phyloP scores from a whole-genome alignment of 2,329 filamentous ascomycete genomes.

The Hypoxylon sp. region DNA sequence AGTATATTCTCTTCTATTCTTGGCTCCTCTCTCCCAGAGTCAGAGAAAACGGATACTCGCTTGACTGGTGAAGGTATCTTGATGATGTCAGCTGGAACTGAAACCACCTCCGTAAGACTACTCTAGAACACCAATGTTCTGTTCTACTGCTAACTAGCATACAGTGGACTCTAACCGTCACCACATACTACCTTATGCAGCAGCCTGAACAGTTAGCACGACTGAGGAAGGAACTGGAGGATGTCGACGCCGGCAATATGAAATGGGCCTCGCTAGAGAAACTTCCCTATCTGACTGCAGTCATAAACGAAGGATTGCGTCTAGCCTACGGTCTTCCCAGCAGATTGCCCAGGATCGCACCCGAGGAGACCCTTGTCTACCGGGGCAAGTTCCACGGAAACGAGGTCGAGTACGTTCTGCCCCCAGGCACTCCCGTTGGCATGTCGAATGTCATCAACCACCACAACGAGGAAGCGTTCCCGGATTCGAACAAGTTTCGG shows the following conservation, averaged over 20 bases:
- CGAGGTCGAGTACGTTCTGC: conserved; percentile 46
- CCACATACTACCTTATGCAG: conserved; percentile 49
- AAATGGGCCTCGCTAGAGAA: conserved; percentile 47
- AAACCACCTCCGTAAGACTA: too few relatives aligned
- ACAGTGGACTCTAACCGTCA: conserved; percentile 45
- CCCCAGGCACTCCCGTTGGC: conserved; percentile 49
- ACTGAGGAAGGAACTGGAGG: conserved; percentile 45
- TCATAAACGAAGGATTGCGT: conserved; percentile 51
- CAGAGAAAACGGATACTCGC: too few relatives aligned
- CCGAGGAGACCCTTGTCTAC: conserved; percentile 46
- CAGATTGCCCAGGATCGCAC: conserved; percentile 42
- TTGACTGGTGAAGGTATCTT: too few relatives aligned
- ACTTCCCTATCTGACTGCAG: conserved; percentile 49
- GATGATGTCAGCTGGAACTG: conserved; percentile 47
- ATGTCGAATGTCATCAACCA: conserved; percentile 52
- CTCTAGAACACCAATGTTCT: too few relatives aligned
- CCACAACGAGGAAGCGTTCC: conserved; percentile 50
- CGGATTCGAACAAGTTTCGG: conserved; percentile 50
- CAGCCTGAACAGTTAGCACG: conserved; percentile 45
- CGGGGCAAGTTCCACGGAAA: conserved; percentile 38
- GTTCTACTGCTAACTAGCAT: too few relatives aligned
- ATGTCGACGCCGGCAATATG: conserved; percentile 41
- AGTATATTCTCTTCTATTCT: too few relatives aligned
- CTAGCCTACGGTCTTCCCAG: conserved; percentile 45
- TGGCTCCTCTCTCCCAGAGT: too few relatives aligned